Evolutionary conservation across 2,329 filamentous ascomycete species (phyloP), one percentile per base, ranked within the genome.

Genomic region (Fusarium fujikuroi): DNA sequence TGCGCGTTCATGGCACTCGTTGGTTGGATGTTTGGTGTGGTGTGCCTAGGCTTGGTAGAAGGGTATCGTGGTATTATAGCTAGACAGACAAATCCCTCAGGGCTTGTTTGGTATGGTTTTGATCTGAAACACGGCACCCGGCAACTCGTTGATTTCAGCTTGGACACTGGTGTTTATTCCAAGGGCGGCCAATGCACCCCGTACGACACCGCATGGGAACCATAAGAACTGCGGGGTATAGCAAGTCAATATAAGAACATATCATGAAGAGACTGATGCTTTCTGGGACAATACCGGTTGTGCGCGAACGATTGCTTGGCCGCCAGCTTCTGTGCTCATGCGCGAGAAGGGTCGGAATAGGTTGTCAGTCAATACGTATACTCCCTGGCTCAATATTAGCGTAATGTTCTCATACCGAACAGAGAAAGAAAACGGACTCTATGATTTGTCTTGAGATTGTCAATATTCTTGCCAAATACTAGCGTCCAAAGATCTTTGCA

Each of bases 371-470:
- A 99, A 86, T 47, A 99, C 96, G 82, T 98, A 99, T 75, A 98
- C 95, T 57, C 96, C 96, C 91, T 94, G 66, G 23, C 58, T 56
- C 25, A 25, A 56, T 34, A 54, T 71, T 36, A 70, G 72, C 47
- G 46, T 47, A 43, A 32, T 19, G 32, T 40, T 59, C 25, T 23
- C 34, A n/a, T 30, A 39, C 23, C 47, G 14, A 10, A 15, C 28
- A 42, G 52, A 30, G 25, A 37, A 30, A 30, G 18, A 37, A 25
- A 47, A 76, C 87, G 23, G 85, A 94, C 92, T 77, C 96, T 87
- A 81, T 99, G 96, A 80, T 99, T 99, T 14, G 96, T 99, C 84
- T 99, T 99, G 52, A 99, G 87, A 81, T 99, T 99, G 83, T 99
- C 96, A 79, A 99, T 94, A 82, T 98, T 97, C 84, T 99, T 99